Evolutionary conservation across 768 basidiomycete genomes (phyloP).

Genomic region (Stropharia rugosoannulata): DNA sequence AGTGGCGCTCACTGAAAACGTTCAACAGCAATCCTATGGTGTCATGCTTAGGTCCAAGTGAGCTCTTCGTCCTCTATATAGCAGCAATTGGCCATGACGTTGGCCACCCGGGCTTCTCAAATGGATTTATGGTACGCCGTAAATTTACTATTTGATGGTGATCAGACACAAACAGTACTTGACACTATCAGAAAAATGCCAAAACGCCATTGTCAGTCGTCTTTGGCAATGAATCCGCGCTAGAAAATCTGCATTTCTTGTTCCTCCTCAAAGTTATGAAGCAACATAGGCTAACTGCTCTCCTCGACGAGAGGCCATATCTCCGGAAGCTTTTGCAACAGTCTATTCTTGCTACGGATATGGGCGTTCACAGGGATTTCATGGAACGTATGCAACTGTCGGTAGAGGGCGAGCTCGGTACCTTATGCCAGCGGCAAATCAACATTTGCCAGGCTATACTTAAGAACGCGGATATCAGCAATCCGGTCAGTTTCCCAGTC

Average conservation of each 20-base stretch:
- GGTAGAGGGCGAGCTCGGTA: conserved; percentile 37
- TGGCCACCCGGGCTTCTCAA: conserved; percentile 93
- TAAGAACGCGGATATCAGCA: conserved; percentile 98
- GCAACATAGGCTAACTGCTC: conserved; percentile 68
- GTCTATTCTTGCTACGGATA: conserved; percentile 91
- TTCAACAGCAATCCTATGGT: conserved; percentile 38
- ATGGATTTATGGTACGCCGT: conserved; percentile 83
- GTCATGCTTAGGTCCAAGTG: conserved; percentile 56
- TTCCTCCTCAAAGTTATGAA: conserved; percentile 80
- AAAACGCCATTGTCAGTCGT: conserved; percentile 84
- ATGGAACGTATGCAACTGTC: conserved; percentile 64
- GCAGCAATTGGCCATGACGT: conserved; percentile 98
- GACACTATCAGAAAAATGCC: conserved; percentile 78
- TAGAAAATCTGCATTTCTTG: conserved; percentile 91
- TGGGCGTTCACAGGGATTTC: conserved; percentile 87
- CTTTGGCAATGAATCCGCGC: conserved; percentile 85
- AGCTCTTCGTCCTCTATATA: conserved; percentile 82
- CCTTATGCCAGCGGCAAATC: conserved; percentile 52
- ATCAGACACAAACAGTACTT: conserved; percentile 3
- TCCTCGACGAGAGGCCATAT: conserved; percentile 55
- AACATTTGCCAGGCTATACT: conserved; percentile 88
- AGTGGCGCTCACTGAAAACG: conserved; percentile 35
- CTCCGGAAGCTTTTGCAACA: conserved; percentile 78
- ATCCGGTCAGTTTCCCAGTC: conserved; percentile 68
- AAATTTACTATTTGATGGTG: neutral